A percentile compares a stretch with the other conserved stretches of the same genome.
Conservation (phyloP, 768 basidiomycete species). For the Tulasnella calospora region DNA sequence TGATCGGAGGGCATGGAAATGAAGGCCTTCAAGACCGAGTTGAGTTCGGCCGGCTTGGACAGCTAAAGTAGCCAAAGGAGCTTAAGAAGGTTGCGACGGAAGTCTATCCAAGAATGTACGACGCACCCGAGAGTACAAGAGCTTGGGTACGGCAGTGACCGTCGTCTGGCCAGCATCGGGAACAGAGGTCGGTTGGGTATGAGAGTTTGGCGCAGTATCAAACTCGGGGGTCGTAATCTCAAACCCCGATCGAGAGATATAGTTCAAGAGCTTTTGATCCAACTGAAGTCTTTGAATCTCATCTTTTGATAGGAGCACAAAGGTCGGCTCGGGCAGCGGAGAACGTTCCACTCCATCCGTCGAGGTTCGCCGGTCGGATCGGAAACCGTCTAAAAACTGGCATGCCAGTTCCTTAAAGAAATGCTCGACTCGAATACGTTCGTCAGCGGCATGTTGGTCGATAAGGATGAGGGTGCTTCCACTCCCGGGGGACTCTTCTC, state of each 20-base stretch:
- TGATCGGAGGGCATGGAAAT: conserved; percentile 57
- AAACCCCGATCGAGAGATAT: conserved; percentile 23
- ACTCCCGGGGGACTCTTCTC: not conserved
- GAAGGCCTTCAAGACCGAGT: conserved; percentile 67
- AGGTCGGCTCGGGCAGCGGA: conserved; percentile 1
- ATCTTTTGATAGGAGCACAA: conserved; percentile 11
- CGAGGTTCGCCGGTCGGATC: not conserved
- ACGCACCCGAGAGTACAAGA: conserved; percentile 12
- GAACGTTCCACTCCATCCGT: not conserved
- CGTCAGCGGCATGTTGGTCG: conserved; percentile 99
- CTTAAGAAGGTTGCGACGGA: conserved; percentile 11
- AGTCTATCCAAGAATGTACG: conserved; percentile 46
- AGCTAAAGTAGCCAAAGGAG: conserved; percentile 28
- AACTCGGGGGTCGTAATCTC: conserved; percentile 18
- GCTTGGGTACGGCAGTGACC: conserved; percentile 16
- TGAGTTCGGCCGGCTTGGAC: conserved; percentile 59
- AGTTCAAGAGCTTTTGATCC: not conserved
- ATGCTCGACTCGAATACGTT: conserved; percentile 83
- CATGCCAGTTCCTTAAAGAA: conserved; percentile 52
- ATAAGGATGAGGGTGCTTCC: conserved; percentile 59
- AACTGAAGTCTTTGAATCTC: not conserved
- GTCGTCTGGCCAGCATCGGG: conserved; percentile 26
- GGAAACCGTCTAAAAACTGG: not conserved
- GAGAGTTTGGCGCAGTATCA: not conserved
- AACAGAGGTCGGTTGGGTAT: not conserved